Evolutionary conservation across 2,329 filamentous ascomycete species (phyloP), one percentile per base, ranked within the genome.

Genomic region (Colletotrichum cereale): DNA sequence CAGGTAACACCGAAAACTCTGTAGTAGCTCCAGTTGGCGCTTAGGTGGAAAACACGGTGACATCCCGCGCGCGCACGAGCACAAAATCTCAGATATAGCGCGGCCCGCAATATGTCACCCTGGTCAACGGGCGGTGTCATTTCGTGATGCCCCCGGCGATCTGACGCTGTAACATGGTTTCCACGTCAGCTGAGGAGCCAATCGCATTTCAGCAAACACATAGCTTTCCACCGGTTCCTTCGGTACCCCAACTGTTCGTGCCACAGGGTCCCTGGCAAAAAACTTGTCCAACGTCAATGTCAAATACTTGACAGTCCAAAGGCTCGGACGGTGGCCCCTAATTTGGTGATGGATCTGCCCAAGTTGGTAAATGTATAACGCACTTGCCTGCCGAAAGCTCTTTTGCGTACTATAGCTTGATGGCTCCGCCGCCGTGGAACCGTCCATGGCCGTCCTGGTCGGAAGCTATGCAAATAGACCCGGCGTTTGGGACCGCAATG

Each of bases 281-380:
- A 52, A 53, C 55, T n/a, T 52, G 38, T 52, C 56, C 34, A 67
- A 71, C 63, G 56, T 40, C 63, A 42, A 67, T 67, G 63, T 67
- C 63, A 71, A 71, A 71, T 71, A 57, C 56, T 40, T 71, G 63
- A 67, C 63, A 67, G 47, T 56, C 61, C 40, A 71, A 67, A 71
- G 56, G 36, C 62, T 71, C 63, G 63, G 67, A 42, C 31, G 34
- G 21, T 50, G 21, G 40, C 50, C 40, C 55, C 56, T 42, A 42
- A 42, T 31, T 50, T 48, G 55, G 67, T 34, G 24, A 61, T 29
- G 36, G 67, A 71, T 67, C 48, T 62, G 40, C 56, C 36, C 14
- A 18, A 36, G 31, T 44, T 62, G 26, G 5, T 36, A 16, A 62
- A 61, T 57, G 31, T 71, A 26, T 62, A 71, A 61, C 55, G 16